Evolutionary conservation across 106 monocot species (phyloP).

Genomic region (Dendrobium catenatum): DNA sequence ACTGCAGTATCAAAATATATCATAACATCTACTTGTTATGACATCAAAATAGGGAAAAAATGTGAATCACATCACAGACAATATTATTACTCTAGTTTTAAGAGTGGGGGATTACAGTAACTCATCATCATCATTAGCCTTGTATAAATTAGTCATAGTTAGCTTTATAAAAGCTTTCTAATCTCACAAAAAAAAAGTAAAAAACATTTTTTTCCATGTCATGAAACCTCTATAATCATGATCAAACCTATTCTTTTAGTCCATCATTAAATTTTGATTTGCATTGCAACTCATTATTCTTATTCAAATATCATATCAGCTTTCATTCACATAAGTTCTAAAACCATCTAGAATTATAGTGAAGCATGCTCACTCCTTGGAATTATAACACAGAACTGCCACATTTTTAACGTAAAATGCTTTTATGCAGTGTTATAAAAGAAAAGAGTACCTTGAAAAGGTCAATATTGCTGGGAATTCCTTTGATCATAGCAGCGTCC

Average conservation of each 20-base stretch:
- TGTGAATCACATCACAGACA: not conserved
- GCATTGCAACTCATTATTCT: no score
- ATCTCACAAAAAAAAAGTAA: not conserved
- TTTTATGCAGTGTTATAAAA: not conserved
- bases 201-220: not conserved
- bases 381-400: not conserved
- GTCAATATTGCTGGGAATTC: constrained; percentile 98
- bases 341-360: not conserved
- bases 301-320: no score
- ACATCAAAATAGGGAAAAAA: not conserved
- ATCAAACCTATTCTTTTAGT: not conserved
- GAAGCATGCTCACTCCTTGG: not conserved
- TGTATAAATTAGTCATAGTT: no score
- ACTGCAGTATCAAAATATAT: no score
- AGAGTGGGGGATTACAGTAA: no score
- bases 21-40: not conserved
- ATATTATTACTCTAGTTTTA: not conserved
- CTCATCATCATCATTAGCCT: no score
- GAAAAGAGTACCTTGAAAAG: constrained; percentile 78
- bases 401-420: not conserved
- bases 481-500: constrained; percentile 92
- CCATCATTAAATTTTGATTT: not conserved
- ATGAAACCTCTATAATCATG: not conserved
- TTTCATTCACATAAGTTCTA: not conserved
- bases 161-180: not conserved